Conservation (phyloP, 179 eudicot genomes). For the Patellifolia procumbens region DNA sequence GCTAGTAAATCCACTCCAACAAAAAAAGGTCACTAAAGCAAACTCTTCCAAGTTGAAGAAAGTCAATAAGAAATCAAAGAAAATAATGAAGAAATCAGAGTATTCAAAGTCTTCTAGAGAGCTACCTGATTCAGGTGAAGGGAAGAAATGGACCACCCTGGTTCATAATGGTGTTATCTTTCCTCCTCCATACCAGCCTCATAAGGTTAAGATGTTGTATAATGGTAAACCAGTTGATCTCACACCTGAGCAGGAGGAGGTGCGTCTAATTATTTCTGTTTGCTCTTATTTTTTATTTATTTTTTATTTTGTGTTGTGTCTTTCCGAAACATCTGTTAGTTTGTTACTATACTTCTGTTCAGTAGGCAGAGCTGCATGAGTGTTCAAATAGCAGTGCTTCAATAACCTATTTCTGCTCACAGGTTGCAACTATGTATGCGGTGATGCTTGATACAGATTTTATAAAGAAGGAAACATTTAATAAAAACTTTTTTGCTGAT, state of each 20-base stretch:
- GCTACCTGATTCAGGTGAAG: slow-evolving; percentile 90
- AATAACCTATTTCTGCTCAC: slow-evolving; percentile 26
- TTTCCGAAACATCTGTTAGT: not conserved
- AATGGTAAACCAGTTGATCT: slow-evolving; percentile 77
- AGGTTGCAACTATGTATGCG: slow-evolving; percentile 99
- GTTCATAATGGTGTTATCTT: slow-evolving; percentile 93
- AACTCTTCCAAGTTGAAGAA: slow-evolving; percentile 54
- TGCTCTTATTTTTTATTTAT: not conserved
- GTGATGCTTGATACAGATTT: slow-evolving; percentile 95
- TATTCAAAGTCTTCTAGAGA: slow-evolving; percentile 72
- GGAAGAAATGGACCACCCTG: slow-evolving; percentile 94
- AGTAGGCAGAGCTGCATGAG: not conserved
- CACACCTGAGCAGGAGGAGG: slow-evolving; percentile 99
- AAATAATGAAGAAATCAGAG: slow-evolving; percentile 52
- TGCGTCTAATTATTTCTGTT: slow-evolving; percentile 25
- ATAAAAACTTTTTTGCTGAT: slow-evolving; percentile 76
- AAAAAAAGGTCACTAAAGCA: slow-evolving; percentile 43
- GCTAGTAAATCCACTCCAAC: slow-evolving; percentile 47
- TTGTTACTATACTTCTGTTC: not conserved
- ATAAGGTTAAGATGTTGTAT: slow-evolving; percentile 84
- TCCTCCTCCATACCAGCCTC: slow-evolving; percentile 92
- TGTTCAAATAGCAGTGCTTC: slow-evolving; percentile 7
- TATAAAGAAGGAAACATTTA: slow-evolving; percentile 66
- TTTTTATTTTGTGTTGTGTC: not conserved
- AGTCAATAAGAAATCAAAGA: no score